Evolutionary conservation across 1,139 yeast species (phyloP), one percentile per base, ranked within the genome.

Genomic region (Pichia sp.): DNA sequence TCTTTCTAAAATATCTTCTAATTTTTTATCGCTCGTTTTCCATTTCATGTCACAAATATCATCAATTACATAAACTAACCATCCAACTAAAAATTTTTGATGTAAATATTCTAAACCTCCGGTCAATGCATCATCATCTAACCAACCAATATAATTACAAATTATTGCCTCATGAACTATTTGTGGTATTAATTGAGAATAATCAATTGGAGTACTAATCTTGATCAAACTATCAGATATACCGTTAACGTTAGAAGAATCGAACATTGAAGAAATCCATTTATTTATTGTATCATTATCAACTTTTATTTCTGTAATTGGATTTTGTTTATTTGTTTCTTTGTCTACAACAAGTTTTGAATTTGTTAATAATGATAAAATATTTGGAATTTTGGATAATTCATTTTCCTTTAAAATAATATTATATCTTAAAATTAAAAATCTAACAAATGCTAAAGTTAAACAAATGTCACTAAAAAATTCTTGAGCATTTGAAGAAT

Each of bases 181-280:
- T 5, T 78, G 69, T 0, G 96, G 95, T 16, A 87, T 74, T 38
- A 90, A 62, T 35, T 73, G 71, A 49, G 84, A 77, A 41, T 86
- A 75, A 48, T 86, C 92, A 54, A 80, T 78, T 25, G 84, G 75
- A 22, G 80, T 70, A 3, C 87, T 77, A 5, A 80, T 69, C 53
- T 80, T 76, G 58, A 89, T 78, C 46, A 89, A 66, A 31, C 84
- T 90, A 61, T 90, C 97, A 0, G 95, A 80, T 36, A 90, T 76
- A 2, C 96, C 96, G 44, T 89, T 94, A 37, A 87, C 78, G 43
- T 60, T 59, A 4, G 56, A 50, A 40, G 62, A 60, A 46, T 87
- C 90, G 64, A 86, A 89, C 39, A 90, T 63, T 2, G 94, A 92
- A 36, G 75, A 69, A 37, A 86, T 74, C 97, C 97, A 90, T 35